Conservation (phyloP, 108 stramenopile species). For the Pseudonitzschia multistriata region DNA sequence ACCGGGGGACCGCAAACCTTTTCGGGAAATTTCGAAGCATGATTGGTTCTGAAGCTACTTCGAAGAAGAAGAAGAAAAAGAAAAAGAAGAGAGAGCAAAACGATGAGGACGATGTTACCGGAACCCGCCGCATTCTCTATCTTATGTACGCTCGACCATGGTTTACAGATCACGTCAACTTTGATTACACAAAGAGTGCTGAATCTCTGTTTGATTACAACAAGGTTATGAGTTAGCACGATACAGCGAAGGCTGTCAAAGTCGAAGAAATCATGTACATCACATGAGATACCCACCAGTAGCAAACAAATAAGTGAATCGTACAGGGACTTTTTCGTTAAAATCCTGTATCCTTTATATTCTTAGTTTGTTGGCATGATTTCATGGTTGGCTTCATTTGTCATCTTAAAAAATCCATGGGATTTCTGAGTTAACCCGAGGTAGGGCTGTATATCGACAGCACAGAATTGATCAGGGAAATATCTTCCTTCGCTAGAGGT, state of each 20-base stretch:
- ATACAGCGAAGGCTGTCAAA: neutral
- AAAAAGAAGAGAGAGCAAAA: neutral
- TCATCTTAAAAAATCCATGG: too few relatives aligned
- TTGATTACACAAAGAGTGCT: constrained; percentile 25
- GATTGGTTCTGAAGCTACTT: neutral
- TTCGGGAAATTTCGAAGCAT: neutral
- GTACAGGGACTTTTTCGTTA: too few relatives aligned
- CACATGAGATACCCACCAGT: too few relatives aligned
- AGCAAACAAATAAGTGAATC: too few relatives aligned
- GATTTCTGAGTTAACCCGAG: neutral
- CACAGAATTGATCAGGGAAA: constrained; percentile 20
- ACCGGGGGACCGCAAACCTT: constrained; percentile 48
- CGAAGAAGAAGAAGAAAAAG: constrained; percentile 5
- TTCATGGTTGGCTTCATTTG: too few relatives aligned
- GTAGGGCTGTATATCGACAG: constrained; percentile 6
- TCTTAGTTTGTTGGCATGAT: too few relatives aligned
- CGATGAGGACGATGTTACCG: neutral
- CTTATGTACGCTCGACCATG: constrained; percentile 61
- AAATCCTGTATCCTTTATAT: neutral
- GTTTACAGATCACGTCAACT: constrained; percentile 57
- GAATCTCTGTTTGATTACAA: constrained; percentile 5
- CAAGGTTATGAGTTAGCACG: neutral
- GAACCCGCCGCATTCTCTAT: constrained; percentile 35
- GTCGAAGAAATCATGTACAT: neutral
- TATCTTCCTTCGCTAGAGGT: constrained; percentile 21